Base-by-base conservation (phyloP, 1,139 yeast genomes). In the Suhomyces chickasaworum region DNA sequence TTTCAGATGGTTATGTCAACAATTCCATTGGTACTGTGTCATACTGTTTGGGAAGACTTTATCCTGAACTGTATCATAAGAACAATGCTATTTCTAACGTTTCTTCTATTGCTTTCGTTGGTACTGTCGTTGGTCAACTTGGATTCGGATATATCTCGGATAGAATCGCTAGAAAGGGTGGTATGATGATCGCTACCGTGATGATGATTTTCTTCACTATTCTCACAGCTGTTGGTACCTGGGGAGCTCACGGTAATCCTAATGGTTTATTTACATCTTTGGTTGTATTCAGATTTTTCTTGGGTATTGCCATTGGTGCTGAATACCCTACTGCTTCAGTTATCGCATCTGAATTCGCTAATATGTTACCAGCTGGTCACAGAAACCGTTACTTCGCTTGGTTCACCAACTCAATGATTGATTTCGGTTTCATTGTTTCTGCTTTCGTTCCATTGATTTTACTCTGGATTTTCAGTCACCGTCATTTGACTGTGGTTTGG, bases 261-360 rank as follows among this genome's bases (percentile, higher is more conserved):
- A 73, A 78, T 44, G 96, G 97, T 30, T 69, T 89, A 68, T 81
- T 89, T 55, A 84, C 89, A 6, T 93, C 96, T 17, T 71, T 91
- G 42, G 89, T 96, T 10, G 84, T 84, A 15, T 89, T 86, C 65
- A 79, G 98, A 64, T 88, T 89, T 68, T 86, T 91, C 65, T 73
- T 91, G 45, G 97, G 97, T 65, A 76, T 86, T 54, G 95, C 90
- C 53, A 80, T 82, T 59, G 93, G 93, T 55, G 91, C 95, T 43
- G 98, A 91, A 69, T 91, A 91, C 63, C 96, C 97, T 38, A 86
- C 96, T 20, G 89, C 96, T 32, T 87, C 96, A 2, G 95, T 91
- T 22, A 95, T 96, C 40, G 89, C 96, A 53, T 91, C 97, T 25
- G 98, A 91, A 68, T 95, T 95, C 40, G 85, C 95, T 35, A 83